Percentiles rank a stretch among this genome's conserved stretches.
These are phyloP conservation scores for Fusarium graminum DNA, from an alignment of 2,329 filamentous ascomycete genomes.

Conservation along the genomic window DNA sequence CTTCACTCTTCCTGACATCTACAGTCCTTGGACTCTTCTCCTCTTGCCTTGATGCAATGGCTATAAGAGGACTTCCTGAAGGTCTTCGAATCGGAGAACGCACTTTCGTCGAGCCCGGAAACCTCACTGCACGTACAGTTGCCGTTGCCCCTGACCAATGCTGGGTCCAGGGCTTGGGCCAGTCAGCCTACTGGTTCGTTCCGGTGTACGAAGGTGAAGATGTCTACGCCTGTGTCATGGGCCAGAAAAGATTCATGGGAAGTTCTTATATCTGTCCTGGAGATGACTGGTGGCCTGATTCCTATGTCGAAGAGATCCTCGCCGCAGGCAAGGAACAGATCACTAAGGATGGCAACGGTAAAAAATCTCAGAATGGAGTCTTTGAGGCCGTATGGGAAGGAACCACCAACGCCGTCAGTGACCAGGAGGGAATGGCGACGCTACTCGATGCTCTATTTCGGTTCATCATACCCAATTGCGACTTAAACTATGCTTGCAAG, in stretches of 20 bases:
- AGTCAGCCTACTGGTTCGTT: constrained; percentile 8
- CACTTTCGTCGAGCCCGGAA: too few species aligned
- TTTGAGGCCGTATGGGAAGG: constrained; percentile 6
- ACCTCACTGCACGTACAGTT: too few species aligned
- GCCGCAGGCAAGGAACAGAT: constrained; percentile 13
- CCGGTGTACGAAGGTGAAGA: neutral
- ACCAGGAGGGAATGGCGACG: constrained; percentile 1
- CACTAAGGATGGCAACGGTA: constrained; percentile 6
- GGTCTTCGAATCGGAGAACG: neutral
- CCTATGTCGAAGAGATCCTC: constrained; percentile 19
- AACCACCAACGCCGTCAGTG: neutral
- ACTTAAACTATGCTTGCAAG: neutral
- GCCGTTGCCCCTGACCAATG: neutral
- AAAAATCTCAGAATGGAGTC: neutral
- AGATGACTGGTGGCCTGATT: constrained; percentile 13
- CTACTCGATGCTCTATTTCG: constrained; percentile 2
- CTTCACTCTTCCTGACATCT: too few species aligned
- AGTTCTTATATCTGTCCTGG: neutral
- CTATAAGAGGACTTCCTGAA: neutral
- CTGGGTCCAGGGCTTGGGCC: neutral
- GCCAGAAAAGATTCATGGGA: neutral
- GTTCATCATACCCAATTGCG: constrained; percentile 3
- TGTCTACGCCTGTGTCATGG: constrained; percentile 5
- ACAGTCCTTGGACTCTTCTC: too few species aligned
- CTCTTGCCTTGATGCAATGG: too few species aligned